These are phyloP conservation scores for Eutrema salsugineum DNA, from an alignment of 441 rosid genomes.

Conservation along the genomic window DNA sequence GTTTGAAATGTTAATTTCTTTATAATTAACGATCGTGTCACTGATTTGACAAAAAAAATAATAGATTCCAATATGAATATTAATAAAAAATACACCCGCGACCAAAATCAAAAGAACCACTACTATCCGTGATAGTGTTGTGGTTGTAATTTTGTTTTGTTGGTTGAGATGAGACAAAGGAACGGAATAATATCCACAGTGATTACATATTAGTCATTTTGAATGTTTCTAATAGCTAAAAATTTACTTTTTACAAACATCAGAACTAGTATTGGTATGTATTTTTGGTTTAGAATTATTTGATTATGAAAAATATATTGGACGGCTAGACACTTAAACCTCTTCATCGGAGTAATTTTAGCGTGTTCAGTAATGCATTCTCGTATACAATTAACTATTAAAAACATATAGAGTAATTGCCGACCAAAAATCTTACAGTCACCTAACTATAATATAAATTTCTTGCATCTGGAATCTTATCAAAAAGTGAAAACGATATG, in stretches of 20 bases:
- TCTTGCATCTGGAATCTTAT: neutral
- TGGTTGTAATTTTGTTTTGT: neutral
- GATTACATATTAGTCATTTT: neutral
- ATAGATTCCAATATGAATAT: no score
- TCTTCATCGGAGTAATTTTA: neutral
- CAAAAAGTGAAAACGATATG: neutral
- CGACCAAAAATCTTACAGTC: slow-evolving; percentile 6
- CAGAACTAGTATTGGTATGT: neutral
- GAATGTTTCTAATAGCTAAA: neutral
- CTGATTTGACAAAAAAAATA: no score
- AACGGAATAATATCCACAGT: neutral
- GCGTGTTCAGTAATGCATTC: neutral
- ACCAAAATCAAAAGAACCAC: neutral
- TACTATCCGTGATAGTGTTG: no score
- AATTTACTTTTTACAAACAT: neutral
- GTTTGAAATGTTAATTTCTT: neutral
- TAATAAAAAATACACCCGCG: neutral
- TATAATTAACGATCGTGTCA: no score
- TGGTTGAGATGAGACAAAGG: neutral
- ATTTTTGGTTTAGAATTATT: neutral
- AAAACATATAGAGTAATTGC: neutral
- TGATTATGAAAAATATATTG: neutral
- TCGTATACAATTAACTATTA: neutral
- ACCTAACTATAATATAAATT: slow-evolving; percentile 12
- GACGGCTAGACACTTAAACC: slow-evolving; percentile 26